Base-by-base conservation (phyloP, 108 stramenopile genomes). In the Cyclotella distinguenda region DNA sequence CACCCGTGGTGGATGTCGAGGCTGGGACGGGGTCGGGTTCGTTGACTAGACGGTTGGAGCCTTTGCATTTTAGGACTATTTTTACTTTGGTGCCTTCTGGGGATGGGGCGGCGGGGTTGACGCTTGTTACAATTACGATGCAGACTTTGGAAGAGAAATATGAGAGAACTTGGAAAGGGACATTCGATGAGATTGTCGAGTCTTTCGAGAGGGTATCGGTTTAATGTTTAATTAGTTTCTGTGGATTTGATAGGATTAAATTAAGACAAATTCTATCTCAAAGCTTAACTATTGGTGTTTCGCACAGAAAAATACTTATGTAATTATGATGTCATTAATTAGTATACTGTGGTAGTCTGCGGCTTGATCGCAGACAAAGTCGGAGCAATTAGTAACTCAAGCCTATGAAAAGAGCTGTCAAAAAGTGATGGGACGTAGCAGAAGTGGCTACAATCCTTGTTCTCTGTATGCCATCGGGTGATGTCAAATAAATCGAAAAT, bases 31-130 rank as follows among this genome's bases (percentile, higher is more conserved):
- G 39, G 19, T 35, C 53, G 30, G 32, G 43, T 7, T 22, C 31
- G 18, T 21, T 67, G 65, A 55, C 53, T 42, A 74, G 40, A 51
- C 19, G 51, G 40, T 55, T 74, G 44, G 63, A 63, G 59, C 38
- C 43, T 34, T 77, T 78, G 15, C 91, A 92, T 80, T 89, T 86
- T 64, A 67, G 86, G 22, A 86, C 85, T 0, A 88, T 92, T 33
- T 92, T 89, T 48, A 75, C 85, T 5, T 45, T 92, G 51, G 44
- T 75, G 6, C 70, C 64, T 0, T 49, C 36, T 50, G 58, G 60
- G 28, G 82, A 69, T 0, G 81, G 70, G 10, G 77, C 69, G 9
- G 87, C 87, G 23, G 90, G 90, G n/a, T 62, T 69, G 25, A 84
- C 86, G 1, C 60, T 92, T 47, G 88, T 89, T 9, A 86, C 88